These are phyloP conservation scores for Puccinellia tenuiflora DNA, from an alignment of 176 grass and related monocot species.

Conservation along the genomic window DNA sequence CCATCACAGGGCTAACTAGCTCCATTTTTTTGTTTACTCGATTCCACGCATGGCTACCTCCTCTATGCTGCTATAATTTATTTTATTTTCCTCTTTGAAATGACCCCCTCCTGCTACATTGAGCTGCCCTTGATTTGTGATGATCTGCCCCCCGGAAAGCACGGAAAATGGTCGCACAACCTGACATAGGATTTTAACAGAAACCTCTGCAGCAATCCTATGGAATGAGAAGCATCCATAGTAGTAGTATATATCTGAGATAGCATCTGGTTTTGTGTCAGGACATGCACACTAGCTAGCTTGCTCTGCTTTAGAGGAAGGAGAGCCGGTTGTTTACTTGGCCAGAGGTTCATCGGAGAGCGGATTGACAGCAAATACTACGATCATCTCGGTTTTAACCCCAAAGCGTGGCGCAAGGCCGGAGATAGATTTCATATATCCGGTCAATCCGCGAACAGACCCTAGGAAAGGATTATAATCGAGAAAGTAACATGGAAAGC, in stretches of 20 bases:
- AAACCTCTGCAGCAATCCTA: constrained; percentile 4
- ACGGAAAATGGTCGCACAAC: constrained; percentile 13
- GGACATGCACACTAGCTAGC: constrained; percentile 22
- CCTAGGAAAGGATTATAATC: background rate
- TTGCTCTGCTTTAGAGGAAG: constrained; percentile 40
- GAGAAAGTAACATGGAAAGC: constrained; percentile 9
- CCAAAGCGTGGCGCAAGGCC: background rate
- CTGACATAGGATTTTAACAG: background rate
- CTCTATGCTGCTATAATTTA: background rate
- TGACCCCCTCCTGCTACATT: background rate
- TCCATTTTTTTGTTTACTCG: constrained; percentile 18
- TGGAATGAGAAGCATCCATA: constrained; percentile 49
- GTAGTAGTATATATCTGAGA: background rate
- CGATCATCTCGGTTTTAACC: background rate
- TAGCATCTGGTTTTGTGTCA: constrained; percentile 38
- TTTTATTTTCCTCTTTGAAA: background rate
- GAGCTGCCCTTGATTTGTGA: constrained; percentile 42
- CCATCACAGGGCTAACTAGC: background rate
- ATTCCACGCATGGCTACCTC: background rate
- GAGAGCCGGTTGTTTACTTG: constrained; percentile 32
- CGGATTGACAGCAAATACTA: constrained; percentile 18
- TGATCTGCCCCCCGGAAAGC: constrained; percentile 43
- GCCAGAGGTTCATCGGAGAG: constrained; percentile 24
- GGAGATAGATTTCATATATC: background rate
- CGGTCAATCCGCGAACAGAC: background rate